Evolutionary conservation across 306 rosid genomes (phyloP).

Genomic region (Quercus suber): DNA sequence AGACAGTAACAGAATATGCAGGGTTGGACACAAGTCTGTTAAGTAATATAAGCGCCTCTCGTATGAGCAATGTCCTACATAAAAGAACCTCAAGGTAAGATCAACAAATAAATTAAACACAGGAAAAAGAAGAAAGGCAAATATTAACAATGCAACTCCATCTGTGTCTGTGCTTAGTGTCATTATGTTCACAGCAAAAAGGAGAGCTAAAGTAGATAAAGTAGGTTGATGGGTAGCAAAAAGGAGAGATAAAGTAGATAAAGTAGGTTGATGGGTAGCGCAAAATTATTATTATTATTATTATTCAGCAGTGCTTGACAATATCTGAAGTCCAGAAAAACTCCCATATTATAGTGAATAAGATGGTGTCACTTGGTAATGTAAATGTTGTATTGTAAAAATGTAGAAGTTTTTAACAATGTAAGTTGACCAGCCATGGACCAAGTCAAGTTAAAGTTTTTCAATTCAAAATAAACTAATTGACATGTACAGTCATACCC

Average conservation of each 20-base stretch:
- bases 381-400: neutral
- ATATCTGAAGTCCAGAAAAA: neutral
- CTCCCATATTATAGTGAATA: neutral
- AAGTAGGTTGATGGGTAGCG: too few relatives aligned
- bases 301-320: too few relatives aligned
- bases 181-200: too few relatives aligned
- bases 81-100: constrained; percentile 13
- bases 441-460: too few relatives aligned
- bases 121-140: constrained; percentile 1
- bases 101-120: constrained; percentile 7
- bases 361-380: neutral
- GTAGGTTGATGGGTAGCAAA: too few relatives aligned
- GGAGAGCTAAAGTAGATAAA: too few relatives aligned
- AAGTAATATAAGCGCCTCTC: constrained; percentile 83
- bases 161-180: too few relatives aligned
- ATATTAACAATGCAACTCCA: neutral
- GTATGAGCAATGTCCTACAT: constrained; percentile 72
- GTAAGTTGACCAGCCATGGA: neutral
- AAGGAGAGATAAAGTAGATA: too few relatives aligned
- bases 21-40: constrained; percentile 77
- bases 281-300: too few relatives aligned
- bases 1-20: constrained; percentile 49
- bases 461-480: too few relatives aligned
- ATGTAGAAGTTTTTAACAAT: neutral
- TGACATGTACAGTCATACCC: neutral